phyloP scores from a whole-genome alignment of 1,139 yeast genomes.

The Scheffersomyces cryptocercus region DNA sequence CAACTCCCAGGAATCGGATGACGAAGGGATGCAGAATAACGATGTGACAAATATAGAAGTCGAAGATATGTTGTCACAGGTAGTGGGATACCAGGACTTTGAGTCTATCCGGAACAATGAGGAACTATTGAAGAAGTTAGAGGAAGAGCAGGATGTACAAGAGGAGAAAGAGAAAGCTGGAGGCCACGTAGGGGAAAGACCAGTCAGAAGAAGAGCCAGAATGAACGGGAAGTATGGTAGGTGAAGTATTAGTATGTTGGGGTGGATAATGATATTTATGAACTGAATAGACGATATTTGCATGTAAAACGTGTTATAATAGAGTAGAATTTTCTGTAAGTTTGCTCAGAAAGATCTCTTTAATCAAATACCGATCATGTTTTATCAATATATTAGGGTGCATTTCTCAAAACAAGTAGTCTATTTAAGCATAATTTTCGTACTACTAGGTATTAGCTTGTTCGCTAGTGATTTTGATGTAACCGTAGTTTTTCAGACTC shows the following conservation, averaged over 20 bases:
- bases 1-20: conserved; percentile 9
- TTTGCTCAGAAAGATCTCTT: too few relatives aligned
- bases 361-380: too few relatives aligned
- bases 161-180: not conserved
- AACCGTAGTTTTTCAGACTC: too few relatives aligned
- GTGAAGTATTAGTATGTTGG: not conserved
- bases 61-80: conserved; percentile 25
- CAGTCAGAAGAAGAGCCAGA: not conserved
- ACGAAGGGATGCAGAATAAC: conserved; percentile 11
- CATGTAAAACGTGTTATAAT: too few relatives aligned
- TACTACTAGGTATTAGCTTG: too few relatives aligned
- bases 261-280: too few relatives aligned
- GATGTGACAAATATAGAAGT: conserved; percentile 23
- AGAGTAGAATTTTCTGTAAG: too few relatives aligned
- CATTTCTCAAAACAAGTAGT: too few relatives aligned
- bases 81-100: conserved; percentile 31
- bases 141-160: conserved; percentile 8
- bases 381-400: too few relatives aligned
- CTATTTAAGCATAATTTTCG: too few relatives aligned
- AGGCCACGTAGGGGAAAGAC: not conserved
- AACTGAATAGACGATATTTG: too few relatives aligned
- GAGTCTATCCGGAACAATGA: conserved; percentile 29
- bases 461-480: too few relatives aligned
- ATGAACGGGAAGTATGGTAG: conserved; percentile 1
- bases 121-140: conserved; percentile 27